Evolutionary conservation across 805 yeast species (phyloP).

Genomic region (Candida krabiensis): DNA sequence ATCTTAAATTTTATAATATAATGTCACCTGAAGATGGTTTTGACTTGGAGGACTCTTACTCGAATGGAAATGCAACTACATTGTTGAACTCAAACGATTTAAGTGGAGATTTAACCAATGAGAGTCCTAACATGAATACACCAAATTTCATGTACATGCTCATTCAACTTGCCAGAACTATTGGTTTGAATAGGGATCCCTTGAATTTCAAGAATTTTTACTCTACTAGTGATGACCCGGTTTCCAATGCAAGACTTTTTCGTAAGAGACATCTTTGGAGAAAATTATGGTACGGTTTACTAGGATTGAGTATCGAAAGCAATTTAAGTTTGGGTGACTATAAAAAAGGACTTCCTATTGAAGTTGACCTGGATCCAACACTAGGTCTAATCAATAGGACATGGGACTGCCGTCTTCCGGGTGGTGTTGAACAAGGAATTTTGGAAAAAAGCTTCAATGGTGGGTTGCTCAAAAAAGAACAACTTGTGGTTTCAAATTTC

Average conservation of each 20-base stretch:
- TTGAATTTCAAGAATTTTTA: constrained; percentile 38
- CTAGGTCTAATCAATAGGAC: constrained; percentile 32
- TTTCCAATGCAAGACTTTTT: constrained; percentile 30
- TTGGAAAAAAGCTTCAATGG: constrained; percentile 35
- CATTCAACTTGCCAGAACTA: constrained; percentile 44
- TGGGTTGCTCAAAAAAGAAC: constrained; percentile 36
- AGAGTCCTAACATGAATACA: constrained; percentile 36
- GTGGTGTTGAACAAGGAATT: constrained; percentile 37
- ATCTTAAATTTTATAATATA: constrained; percentile 53
- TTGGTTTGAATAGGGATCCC: constrained; percentile 52
- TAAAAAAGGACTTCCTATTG: constrained; percentile 36
- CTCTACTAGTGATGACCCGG: constrained; percentile 28
- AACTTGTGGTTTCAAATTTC: constrained; percentile 47
- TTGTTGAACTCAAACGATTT: constrained; percentile 32
- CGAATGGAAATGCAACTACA: constrained; percentile 25
- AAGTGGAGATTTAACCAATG: constrained; percentile 35
- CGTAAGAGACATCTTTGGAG: constrained; percentile 41
- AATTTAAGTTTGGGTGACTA: constrained; percentile 39
- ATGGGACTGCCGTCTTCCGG: constrained; percentile 40
- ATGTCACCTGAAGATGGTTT: constrained; percentile 59
- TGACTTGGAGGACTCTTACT: constrained; percentile 41
- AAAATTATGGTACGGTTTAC: constrained; percentile 38
- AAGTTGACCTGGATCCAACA: constrained; percentile 37
- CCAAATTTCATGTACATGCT: constrained; percentile 36
- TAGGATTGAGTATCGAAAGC: constrained; percentile 34